phyloP scores from a whole-genome alignment of 2,329 filamentous ascomycete genomes.

The Fusarium phyllophilum region DNA sequence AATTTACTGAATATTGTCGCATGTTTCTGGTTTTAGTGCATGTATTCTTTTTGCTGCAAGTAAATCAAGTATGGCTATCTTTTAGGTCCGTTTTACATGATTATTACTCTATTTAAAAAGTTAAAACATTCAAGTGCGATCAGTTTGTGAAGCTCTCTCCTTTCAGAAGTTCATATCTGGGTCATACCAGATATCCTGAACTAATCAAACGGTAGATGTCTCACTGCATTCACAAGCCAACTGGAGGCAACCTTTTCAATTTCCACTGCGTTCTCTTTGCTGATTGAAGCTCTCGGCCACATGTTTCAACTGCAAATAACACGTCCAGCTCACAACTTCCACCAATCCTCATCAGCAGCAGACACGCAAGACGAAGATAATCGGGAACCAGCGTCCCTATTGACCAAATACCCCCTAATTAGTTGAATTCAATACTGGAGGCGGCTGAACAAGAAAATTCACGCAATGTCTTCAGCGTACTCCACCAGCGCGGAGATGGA shows the following conservation, averaged over 20 bases:
- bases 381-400: accelerated
- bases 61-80: too few relatives aligned
- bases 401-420: not conserved
- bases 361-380: accelerated
- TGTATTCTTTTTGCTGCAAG: too few relatives aligned
- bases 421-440: not conserved
- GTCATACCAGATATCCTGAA: too few relatives aligned
- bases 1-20: too few relatives aligned
- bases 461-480: not conserved
- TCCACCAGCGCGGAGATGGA: not conserved
- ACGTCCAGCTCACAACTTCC: not conserved
- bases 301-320: not conserved
- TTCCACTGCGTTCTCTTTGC: accelerated
- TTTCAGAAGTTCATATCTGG: too few relatives aligned
- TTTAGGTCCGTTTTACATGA: too few relatives aligned
- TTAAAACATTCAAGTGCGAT: too few relatives aligned
- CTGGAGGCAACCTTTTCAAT: accelerated
- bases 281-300: not conserved
- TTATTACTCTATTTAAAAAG: too few relatives aligned
- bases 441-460: not conserved
- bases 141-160: too few relatives aligned
- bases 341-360: accelerated
- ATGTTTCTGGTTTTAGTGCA: too few relatives aligned
- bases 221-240: not conserved
- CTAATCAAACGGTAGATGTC: too few relatives aligned